Base-by-base conservation (phyloP, 164 flowering plant species). In the Vitis riparia region DNA sequence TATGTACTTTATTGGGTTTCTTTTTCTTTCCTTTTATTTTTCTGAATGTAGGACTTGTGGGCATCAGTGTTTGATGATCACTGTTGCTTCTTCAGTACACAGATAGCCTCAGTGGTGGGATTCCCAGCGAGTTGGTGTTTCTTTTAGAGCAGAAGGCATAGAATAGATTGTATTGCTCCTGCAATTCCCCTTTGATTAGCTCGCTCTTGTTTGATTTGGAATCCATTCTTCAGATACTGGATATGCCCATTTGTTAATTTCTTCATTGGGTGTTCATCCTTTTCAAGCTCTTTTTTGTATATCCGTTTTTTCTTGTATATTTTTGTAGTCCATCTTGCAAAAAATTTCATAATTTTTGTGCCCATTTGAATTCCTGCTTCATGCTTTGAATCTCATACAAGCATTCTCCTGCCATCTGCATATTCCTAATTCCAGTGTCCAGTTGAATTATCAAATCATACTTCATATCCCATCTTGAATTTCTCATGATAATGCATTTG, bases 1-100 rank as follows among this genome's bases (percentile, higher is more conserved):
- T 73, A 12, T 27, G 62, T 59, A 49, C 50, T 50, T 6, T 37
- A 37, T 56, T 63, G 71, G 76, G 68, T 67, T 73, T 57, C 52
- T 44, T 11, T 17, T 51, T 7, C 16, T 15, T 59, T 55, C 5
- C 53, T 37, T 37, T 37, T 3, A 37, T 37, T 37, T 37, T 37
- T 23, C 23, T 13, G 15, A 53, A 60, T 56, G 60, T 57, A 5
- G 62, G 15, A 47, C 12, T 57, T 37, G 48, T 52, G 44, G 7
- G 12, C n/a, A 15, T 52, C 57, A 65, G 17, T 65, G 2, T 52
- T 29, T 67, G 51, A 16, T 56, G 68, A 19, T 37, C n/a, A 37
- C 51, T 37, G 7, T 7, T 37, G 44, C 44, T 37, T 37, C 44
- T 37, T 37, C 44, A 3, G 44, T 37, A 37, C 44, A 37, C 44